Evolutionary conservation across 1,284 basidiomycete genomes (phyloP).

Genomic region (Kalmanozyma brasiliensis): DNA sequence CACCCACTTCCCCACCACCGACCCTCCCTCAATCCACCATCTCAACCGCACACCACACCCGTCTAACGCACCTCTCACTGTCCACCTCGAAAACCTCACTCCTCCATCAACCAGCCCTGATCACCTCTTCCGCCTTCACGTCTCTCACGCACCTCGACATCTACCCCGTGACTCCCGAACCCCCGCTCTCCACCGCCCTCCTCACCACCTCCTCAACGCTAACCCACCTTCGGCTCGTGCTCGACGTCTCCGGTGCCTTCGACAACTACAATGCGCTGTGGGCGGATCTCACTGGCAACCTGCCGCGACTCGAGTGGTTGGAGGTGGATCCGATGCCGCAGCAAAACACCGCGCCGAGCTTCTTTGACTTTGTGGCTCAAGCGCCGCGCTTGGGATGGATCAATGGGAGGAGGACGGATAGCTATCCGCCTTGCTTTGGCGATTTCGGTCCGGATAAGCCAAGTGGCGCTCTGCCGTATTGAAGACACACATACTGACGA

Average conservation of each 20-base stretch:
- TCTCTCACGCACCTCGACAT: slow-evolving; percentile 31
- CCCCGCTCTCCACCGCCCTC: slow-evolving; percentile 15
- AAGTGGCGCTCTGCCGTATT: slow-evolving; percentile 24
- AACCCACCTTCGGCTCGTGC: slow-evolving; percentile 18
- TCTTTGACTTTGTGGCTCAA: slow-evolving; percentile 25
- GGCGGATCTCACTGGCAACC: slow-evolving; percentile 12
- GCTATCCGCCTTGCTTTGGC: slow-evolving; percentile 32
- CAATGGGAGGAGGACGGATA: slow-evolving; percentile 9
- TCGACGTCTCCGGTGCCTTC: slow-evolving; percentile 40
- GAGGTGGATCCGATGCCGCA: slow-evolving; percentile 39
- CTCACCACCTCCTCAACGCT: slow-evolving; percentile 13
- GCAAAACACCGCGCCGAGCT: slow-evolving; percentile 48
- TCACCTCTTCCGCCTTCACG: slow-evolving; percentile 14
- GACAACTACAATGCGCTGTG: slow-evolving; percentile 36
- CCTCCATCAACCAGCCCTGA: slow-evolving; percentile 21
- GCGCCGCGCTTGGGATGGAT: slow-evolving; percentile 10
- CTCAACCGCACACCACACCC: slow-evolving; percentile 4
- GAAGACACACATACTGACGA: not conserved
- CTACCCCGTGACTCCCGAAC: slow-evolving; percentile 39
- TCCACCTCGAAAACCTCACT: slow-evolving; percentile 37
- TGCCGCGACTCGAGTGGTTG: slow-evolving; percentile 11
- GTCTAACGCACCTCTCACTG: slow-evolving; percentile 25
- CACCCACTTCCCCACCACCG: not conserved
- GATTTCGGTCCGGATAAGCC: slow-evolving; percentile 17
- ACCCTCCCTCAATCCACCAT: slow-evolving; percentile 4